Evolutionary conservation across 495 filamentous ascomycete species (phyloP).

Genomic region (Apiosordaria backusii): DNA sequence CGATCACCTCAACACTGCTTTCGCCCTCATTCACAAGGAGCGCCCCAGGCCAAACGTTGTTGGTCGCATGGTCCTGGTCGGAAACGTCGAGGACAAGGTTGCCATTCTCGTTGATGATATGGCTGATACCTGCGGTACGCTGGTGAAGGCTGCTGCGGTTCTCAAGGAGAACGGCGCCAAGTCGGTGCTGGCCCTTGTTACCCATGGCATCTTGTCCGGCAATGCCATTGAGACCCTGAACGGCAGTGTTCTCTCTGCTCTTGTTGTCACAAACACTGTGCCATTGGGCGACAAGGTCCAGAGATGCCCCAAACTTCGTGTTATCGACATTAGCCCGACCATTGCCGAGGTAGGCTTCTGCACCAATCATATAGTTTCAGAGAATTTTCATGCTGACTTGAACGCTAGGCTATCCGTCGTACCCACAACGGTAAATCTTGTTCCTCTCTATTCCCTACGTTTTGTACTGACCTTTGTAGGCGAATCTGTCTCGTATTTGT

Average conservation of each 20-base stretch:
- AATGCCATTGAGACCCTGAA: conserved; percentile 90
- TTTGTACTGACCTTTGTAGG: conserved; percentile 24
- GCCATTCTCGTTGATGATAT: conserved; percentile 65
- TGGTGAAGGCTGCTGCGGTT: conserved; percentile 88
- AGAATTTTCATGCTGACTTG: conserved; percentile 38
- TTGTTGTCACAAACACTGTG: conserved; percentile 98
- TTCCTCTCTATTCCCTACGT: conserved; percentile 11
- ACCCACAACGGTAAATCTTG: conserved; percentile 76
- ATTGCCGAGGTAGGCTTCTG: conserved; percentile 48
- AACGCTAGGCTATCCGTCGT: conserved; percentile 61
- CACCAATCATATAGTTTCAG: not conserved
- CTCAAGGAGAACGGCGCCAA: conserved; percentile 85
- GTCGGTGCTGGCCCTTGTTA: conserved; percentile 90
- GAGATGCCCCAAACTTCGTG: conserved; percentile 71
- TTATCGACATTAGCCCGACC: conserved; percentile 92
- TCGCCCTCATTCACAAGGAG: conserved; percentile 99
- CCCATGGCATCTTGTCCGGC: conserved; percentile 90
- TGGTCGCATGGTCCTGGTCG: conserved; percentile 90
- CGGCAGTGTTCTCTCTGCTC: conserved; percentile 66
- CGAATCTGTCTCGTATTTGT: conserved; percentile 81
- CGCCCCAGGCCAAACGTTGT: conserved; percentile 93
- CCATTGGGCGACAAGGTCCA: conserved; percentile 73
- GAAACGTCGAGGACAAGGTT: conserved; percentile 61
- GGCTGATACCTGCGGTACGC: conserved; percentile 92
- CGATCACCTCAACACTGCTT: conserved; percentile 87